Conservation (phyloP, 129 eudicot genomes). For the Sambucus nigra region DNA sequence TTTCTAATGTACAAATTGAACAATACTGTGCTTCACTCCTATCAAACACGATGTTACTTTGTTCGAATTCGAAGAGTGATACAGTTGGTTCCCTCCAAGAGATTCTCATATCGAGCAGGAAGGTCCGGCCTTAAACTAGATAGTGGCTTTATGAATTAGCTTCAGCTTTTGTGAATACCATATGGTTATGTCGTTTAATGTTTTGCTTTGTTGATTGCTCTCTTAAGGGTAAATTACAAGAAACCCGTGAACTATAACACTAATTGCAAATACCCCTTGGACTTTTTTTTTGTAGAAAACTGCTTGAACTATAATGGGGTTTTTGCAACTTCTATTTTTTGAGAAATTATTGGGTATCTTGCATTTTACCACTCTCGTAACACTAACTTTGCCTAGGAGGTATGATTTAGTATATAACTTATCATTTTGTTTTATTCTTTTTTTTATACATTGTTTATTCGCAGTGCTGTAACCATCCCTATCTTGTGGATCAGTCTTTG, state of each 20-base stretch:
- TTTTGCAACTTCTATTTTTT: too few species aligned
- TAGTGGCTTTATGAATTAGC: background rate
- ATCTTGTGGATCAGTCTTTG: slow-evolving; percentile 52
- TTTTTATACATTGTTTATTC: background rate
- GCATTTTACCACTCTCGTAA: too few species aligned
- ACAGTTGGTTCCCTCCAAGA: slow-evolving; percentile 30
- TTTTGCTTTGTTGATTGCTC: background rate
- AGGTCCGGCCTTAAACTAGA: slow-evolving; percentile 27
- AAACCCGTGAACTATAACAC: too few species aligned
- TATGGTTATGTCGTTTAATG: background rate
- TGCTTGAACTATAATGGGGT: too few species aligned
- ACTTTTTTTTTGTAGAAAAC: too few species aligned
- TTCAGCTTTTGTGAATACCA: background rate
- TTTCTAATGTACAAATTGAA: slow-evolving; percentile 52
- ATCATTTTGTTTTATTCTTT: background rate
- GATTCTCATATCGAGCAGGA: slow-evolving; percentile 33
- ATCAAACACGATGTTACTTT: slow-evolving; percentile 31
- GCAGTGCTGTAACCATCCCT: slow-evolving; percentile 88
- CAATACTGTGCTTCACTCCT: slow-evolving; percentile 44
- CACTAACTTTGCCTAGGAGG: background rate
- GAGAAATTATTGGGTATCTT: too few species aligned
- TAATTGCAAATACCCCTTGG: too few species aligned
- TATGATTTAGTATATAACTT: background rate
- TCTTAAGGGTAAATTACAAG: too few species aligned
- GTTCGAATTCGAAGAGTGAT: slow-evolving; percentile 25